Percentiles rank a stretch among this genome's conserved stretches.
Conservation (phyloP, 768 basidiomycete genomes). For the Lactarius indigo region DNA sequence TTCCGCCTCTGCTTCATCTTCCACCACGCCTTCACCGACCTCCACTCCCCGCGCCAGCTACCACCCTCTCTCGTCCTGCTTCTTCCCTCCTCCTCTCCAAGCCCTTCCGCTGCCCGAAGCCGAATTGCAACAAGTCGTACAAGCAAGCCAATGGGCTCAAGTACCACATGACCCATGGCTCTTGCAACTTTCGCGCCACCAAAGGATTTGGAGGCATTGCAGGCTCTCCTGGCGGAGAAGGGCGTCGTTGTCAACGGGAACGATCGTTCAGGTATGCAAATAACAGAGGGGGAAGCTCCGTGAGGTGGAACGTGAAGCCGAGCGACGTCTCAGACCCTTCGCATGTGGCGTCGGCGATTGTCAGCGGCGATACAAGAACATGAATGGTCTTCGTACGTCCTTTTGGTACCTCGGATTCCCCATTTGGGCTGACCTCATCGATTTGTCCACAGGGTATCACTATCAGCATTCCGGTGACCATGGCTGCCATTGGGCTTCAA, state of each 20-base stretch:
- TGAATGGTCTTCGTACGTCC: conserved; percentile 79
- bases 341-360: conserved; percentile 88
- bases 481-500: conserved; percentile 81
- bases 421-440: conserved; percentile 12
- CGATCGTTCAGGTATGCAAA: conserved; percentile 36
- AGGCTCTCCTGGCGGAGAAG: conserved; percentile 60
- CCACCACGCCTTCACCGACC: conserved; percentile 25
- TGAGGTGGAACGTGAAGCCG: conserved; percentile 80
- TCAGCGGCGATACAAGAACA: conserved; percentile 91
- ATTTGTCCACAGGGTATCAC: conserved; percentile 60
- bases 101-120: conserved; percentile 91
- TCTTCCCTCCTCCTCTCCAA: conserved; percentile 70
- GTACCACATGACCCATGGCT: conserved; percentile 91
- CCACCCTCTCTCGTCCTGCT: conserved; percentile 47
- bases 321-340: conserved; percentile 77
- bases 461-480: conserved; percentile 97
- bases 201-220: conserved; percentile 76
- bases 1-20: conserved; percentile 26
- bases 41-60: conserved; percentile 39
- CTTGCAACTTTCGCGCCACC: conserved; percentile 93
- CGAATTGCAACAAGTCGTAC: conserved; percentile 93
- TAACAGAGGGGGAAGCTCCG: conserved; percentile 59
- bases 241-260: conserved; percentile 35
- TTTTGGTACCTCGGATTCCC: neutral
- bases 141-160: conserved; percentile 95